Evolutionary conservation across 257 asterid species (phyloP), one percentile per base, ranked within the genome.

Genomic region (Dorcoceras hygrometricum): DNA sequence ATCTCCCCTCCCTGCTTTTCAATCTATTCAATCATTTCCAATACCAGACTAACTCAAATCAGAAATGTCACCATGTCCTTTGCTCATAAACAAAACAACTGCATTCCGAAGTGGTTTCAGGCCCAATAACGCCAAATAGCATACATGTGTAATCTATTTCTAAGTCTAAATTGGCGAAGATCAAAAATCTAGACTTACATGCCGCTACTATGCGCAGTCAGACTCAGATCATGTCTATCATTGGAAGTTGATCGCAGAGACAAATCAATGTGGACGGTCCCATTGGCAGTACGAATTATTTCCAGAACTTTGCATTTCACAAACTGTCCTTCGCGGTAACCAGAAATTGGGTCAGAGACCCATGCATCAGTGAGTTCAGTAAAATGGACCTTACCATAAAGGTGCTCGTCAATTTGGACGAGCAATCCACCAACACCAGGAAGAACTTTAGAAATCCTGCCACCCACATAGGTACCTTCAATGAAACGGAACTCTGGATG

Each of bases 371-470:
- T 59, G 80, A 94, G 77, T 70, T 94, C 99, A 73, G 96, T 84
- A 78, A 77, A 94, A 83, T 94, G 97, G 78, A 90, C 99, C 78
- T 83, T 94, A 29, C 99, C 99, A 66, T 82, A 85, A 28, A 79
- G 84, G 77, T 77, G 82, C 50, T 66, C 84, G 72, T 83, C 89
- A 70, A 94, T 72, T 80, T 88, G 96, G 80, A 90, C 89, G 69
- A 82, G 75, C 78, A 90, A 63, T 36, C 97, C 97, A 70, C 96
- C 89, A 72, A 86, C 88, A 66, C 95, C 97, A 10, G 96, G 89
- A 77, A 94, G 85, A 73, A 90, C 79, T 75, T 83, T 88, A 60
- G 93, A 94, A 68, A 94, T 79, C 78, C 91, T 82, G 69, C 99
- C 99, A 79, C 95, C 96, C 71, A 88, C 84, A 69, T 72, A 29